These are phyloP conservation scores for Phialophora chinensis DNA, from an alignment of 2,329 filamentous ascomycete genomes.

Conservation along the genomic window DNA sequence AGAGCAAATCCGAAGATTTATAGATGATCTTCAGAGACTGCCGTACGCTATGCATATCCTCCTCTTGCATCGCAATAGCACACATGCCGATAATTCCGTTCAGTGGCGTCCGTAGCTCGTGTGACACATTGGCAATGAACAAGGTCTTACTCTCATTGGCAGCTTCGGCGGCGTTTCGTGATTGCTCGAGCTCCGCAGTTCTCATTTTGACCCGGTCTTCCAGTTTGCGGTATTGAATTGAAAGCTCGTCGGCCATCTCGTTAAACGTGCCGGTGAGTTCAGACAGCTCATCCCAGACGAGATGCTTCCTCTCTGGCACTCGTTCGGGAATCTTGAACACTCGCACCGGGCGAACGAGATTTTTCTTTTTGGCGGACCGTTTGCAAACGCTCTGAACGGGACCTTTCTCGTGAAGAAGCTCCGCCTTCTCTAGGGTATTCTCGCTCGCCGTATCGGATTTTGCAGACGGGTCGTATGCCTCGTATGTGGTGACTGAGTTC, in stretches of 20 bases:
- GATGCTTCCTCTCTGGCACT: slow-evolving; percentile 74
- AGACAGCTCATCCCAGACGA: slow-evolving; percentile 80
- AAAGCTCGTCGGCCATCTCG: slow-evolving; percentile 86
- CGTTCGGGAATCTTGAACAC: slow-evolving; percentile 81
- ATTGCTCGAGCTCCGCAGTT: slow-evolving; percentile 81
- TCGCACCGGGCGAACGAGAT: slow-evolving; percentile 32
- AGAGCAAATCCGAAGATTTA: slow-evolving; percentile 79
- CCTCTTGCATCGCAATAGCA: slow-evolving; percentile 88
- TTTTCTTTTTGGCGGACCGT: slow-evolving; percentile 10
- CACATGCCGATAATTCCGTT: slow-evolving; percentile 97
- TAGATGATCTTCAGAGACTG: slow-evolving; percentile 85
- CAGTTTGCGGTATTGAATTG: slow-evolving; percentile 80
- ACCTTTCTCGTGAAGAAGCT: slow-evolving; percentile 45
- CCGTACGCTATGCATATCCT: slow-evolving; percentile 76
- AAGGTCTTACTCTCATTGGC: slow-evolving; percentile 95
- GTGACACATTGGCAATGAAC: slow-evolving; percentile 91
- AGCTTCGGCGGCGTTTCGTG: slow-evolving; percentile 86
- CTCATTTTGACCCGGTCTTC: slow-evolving; percentile 83
- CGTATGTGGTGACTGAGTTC: slow-evolving; percentile 56
- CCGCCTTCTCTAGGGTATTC: slow-evolving; percentile 39
- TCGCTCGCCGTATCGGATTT: slow-evolving; percentile 26
- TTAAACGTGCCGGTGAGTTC: slow-evolving; percentile 88
- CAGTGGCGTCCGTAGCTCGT: slow-evolving; percentile 87
- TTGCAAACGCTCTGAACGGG: slow-evolving; percentile 8
- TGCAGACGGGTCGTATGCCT: slow-evolving; percentile 60